These are phyloP conservation scores for Zizania latifolia DNA, from an alignment of 176 grass and related monocot species.

Conservation along the genomic window DNA sequence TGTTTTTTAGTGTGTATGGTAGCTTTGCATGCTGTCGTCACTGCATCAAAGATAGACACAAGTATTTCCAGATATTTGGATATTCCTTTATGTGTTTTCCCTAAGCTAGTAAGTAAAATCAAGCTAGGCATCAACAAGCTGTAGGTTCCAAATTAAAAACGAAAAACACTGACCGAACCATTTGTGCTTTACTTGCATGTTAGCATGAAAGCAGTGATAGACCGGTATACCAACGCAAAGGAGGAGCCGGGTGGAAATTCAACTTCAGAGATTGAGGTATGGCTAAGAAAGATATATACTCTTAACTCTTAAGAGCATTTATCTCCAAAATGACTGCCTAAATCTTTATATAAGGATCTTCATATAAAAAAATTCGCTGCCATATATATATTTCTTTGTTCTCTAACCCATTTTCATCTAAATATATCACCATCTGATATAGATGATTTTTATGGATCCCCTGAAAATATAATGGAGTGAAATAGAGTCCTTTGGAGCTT, in stretches of 20 bases:
- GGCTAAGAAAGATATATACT: neutral
- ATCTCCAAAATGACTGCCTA: too few relatives aligned
- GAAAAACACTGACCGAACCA: neutral
- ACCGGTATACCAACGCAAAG: conserved; percentile 55
- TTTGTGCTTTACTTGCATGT: neutral
- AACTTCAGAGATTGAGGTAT: conserved; percentile 57
- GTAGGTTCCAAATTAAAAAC: neutral
- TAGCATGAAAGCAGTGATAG: conserved; percentile 70
- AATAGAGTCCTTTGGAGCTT: too few relatives aligned
- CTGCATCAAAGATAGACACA: neutral
- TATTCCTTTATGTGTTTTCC: neutral
- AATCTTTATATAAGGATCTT: too few relatives aligned
- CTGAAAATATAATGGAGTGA: too few relatives aligned
- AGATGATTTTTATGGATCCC: too few relatives aligned
- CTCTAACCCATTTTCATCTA: too few relatives aligned
- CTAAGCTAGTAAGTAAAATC: neutral
- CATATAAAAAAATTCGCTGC: too few relatives aligned
- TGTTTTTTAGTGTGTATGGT: neutral
- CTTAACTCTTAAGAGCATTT: too few relatives aligned
- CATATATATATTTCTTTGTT: too few relatives aligned
- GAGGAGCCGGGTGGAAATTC: conserved; percentile 36
- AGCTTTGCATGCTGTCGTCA: neutral
- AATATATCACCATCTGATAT: too few relatives aligned
- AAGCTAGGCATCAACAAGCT: neutral
- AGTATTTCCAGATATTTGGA: neutral